These are phyloP conservation scores for Tieghemostelium lacteum DNA, from an alignment of 78 protist species.

Conservation along the genomic window DNA sequence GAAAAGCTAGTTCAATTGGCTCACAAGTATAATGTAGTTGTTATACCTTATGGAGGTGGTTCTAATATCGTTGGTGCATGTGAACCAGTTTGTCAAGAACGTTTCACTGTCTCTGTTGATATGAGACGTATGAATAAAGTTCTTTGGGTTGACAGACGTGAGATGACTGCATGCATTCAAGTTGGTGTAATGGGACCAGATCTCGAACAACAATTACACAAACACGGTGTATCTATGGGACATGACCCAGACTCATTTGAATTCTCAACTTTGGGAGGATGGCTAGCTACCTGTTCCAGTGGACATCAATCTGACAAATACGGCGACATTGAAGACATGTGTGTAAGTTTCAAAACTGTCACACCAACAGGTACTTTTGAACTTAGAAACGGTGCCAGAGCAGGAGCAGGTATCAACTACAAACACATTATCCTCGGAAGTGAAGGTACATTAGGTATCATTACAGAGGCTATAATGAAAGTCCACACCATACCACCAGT, in stretches of 20 bases:
- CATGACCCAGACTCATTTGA: slow-evolving; percentile 94
- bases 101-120: slow-evolving; percentile 89
- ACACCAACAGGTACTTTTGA: slow-evolving; percentile 90
- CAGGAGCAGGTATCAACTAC: slow-evolving; percentile 89
- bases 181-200: slow-evolving; percentile 92
- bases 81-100: slow-evolving; percentile 74
- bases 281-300: slow-evolving; percentile 92
- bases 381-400: slow-evolving; percentile 67
- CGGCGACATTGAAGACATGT: slow-evolving; percentile 93
- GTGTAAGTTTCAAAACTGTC: slow-evolving; percentile 83
- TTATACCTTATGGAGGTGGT: slow-evolving; percentile 95
- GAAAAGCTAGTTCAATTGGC: slow-evolving; percentile 85
- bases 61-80: slow-evolving; percentile 86
- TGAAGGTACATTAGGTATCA: slow-evolving; percentile 92
- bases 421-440: slow-evolving; percentile 85
- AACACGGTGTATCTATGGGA: slow-evolving; percentile 85
- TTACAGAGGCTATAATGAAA: slow-evolving; percentile 89
- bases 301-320: slow-evolving; percentile 90
- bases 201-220: slow-evolving; percentile 76
- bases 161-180: slow-evolving; percentile 89
- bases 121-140: slow-evolving; percentile 90
- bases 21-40: slow-evolving; percentile 71
- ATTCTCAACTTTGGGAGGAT: slow-evolving; percentile 93
- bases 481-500: slow-evolving; percentile 76
- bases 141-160: slow-evolving; percentile 87